phyloP scores from a whole-genome alignment of 2,329 filamentous ascomycete species.

The Sclerotinia sclerotiorum region DNA sequence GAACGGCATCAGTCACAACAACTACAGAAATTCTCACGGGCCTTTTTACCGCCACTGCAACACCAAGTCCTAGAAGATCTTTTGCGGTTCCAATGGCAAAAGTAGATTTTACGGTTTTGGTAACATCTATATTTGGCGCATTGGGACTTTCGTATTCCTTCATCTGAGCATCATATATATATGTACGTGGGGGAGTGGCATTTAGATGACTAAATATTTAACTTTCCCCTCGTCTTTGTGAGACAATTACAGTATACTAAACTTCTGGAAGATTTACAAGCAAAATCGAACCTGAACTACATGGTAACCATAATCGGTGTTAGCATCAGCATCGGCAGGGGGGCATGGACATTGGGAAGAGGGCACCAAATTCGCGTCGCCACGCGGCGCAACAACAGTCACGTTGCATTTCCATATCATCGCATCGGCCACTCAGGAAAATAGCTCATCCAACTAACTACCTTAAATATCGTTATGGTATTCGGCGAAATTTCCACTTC shows the following conservation, averaged over 20 bases:
- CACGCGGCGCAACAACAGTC: neutral
- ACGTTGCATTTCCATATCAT: too few relatives aligned
- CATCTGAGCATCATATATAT: conserved; percentile 2
- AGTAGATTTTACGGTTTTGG: neutral
- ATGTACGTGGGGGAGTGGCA: neutral
- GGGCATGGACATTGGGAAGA: neutral
- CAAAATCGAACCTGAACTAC: neutral
- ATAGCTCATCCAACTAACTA: neutral
- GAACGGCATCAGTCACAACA: conserved; percentile 33
- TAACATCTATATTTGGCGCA: conserved; percentile 12
- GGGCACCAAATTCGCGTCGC: neutral
- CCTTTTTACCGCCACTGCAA: conserved; percentile 39
- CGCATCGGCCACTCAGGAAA: too few relatives aligned
- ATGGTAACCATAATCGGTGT: neutral
- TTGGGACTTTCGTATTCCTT: conserved; percentile 8
- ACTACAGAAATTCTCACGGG: conserved; percentile 39
- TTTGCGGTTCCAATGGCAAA: conserved; percentile 1
- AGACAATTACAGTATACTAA: neutral
- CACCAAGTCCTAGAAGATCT: conserved; percentile 32
- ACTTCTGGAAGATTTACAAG: neutral
- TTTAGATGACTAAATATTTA: neutral
- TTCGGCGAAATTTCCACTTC: neutral
- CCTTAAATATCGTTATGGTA: neutral
- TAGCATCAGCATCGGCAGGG: neutral
- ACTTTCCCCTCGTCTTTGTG: neutral